Evolutionary conservation across 2,329 filamentous ascomycete genomes (phyloP), one percentile per base, ranked within the genome.

Genomic region (Apiospora malaysiana): DNA sequence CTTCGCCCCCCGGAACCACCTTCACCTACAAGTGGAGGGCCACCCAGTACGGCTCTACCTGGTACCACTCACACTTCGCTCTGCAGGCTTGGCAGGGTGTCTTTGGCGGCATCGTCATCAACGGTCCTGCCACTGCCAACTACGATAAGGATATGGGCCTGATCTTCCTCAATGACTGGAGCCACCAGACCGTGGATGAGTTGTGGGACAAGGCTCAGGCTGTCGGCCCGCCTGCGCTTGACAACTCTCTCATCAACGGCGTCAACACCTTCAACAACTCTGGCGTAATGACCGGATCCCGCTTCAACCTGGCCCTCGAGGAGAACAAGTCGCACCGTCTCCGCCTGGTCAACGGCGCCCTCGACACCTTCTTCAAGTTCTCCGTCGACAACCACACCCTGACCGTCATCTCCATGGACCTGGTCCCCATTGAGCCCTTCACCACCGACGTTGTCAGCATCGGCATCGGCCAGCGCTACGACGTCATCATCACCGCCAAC

Each of bases 81-180:
- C 75, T 84, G 0, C 83, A 85, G 71, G 79, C 81, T 0, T 85
- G 81, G 79, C 84, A 91, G 70, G 91, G 91, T 0, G 79, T 91
- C 0, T 82, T 88, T 40, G 91, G 91, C 0, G 85, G 84, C 2
- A 87, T 93, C 46, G 80, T 91, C 23, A 89, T 92, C 74, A 84
- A 91, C 69, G 90, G 90, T 0, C 90, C 90, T 0, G 83, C 85
- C 0, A 85, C 86, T 2, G 82, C 85, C 18, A 84, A 89, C 75
- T 92, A 91, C 74, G 90, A 93, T 72, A 83, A 87, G 67, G 91
- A 93, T 75, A 81, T 92, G 0, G 91, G 91, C 3, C 80, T 85
- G 14, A 74, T 92, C 1, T 83, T 90, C 37, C 76, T 92, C 7
- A 86, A 84, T 21, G 90, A 92, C 75, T 91, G 89, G 87, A 85